Evolutionary conservation across 345 rosid genomes (phyloP), one percentile per base, ranked within the genome.

Genomic region (Citrus glauca): DNA sequence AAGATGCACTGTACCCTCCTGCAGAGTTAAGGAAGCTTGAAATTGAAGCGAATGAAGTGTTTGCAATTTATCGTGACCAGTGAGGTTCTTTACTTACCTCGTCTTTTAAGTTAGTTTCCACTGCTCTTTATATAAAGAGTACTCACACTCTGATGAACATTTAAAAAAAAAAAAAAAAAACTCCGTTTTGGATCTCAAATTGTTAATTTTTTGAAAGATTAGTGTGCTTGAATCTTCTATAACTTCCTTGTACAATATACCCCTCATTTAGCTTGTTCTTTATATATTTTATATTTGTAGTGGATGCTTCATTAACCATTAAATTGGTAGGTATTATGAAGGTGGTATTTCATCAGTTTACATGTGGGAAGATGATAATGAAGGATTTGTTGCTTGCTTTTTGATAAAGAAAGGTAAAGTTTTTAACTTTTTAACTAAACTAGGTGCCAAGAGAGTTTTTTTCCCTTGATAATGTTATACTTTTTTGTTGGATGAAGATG

Each of bases 261-360:
- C 25, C 50, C 28, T 53, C 65, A 28, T 74, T 0, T 40, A 70
- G 59, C 38, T 8, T 69, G 28, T 64, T 30, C 25, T 57, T 60
- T 72, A 16, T 14, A 66, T 24, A n/a, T 48, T 7, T 66, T 55
- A 35, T 76, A 37, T 72, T 65, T 3, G 65, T 42, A 10, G 48
- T 50, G 19, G 63, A 70, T 77, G 78, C 82, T 79, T 81, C 78
- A 73, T 80, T 86, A 74, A 87, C 82, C 76, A 73, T 62, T 79
- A 11, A 65, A 74, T 75, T 84, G 78, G 24, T 87, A 95, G 99
- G 90, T 95, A 95, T 85, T 96, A 94, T 84, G 98, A 94, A 88
- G 99, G 99, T 74, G 99, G 98, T 75, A 90, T 92, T 85, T 96
- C 99, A 53, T 96, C 97, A 28, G 98, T 96, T 45, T 96, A 96